Evolutionary conservation across 108 stramenopile genomes (phyloP).

Genomic region (Epithemia pelagica): DNA sequence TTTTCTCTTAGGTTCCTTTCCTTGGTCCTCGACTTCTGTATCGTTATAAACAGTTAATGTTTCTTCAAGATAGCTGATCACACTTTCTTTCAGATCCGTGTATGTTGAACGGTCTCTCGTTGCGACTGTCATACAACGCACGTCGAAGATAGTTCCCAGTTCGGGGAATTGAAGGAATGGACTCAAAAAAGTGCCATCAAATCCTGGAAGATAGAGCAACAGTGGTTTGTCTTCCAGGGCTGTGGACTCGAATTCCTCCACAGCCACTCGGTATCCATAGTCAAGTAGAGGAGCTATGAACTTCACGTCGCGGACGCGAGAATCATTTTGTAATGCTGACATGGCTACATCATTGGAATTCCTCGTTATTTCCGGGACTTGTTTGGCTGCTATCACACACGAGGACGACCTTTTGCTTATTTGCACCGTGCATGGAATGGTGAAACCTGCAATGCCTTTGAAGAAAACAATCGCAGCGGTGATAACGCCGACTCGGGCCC

Average conservation of each 20-base stretch:
- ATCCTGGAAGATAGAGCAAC: slow-evolving; percentile 79
- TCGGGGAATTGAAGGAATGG: slow-evolving; percentile 83
- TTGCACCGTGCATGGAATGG: neutral
- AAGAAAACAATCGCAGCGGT: neutral
- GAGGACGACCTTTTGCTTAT: neutral
- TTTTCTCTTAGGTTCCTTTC: slow-evolving; percentile 6
- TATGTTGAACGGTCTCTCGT: slow-evolving; percentile 78
- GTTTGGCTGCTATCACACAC: neutral
- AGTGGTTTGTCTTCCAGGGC: slow-evolving; percentile 49
- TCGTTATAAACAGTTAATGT: neutral
- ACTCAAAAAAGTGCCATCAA: slow-evolving; percentile 74
- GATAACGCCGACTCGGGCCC: neutral
- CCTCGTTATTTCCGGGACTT: neutral
- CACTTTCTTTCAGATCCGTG: slow-evolving; percentile 48
- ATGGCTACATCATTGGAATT: neutral
- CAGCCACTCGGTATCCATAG: slow-evolving; percentile 72
- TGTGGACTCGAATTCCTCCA: slow-evolving; percentile 37
- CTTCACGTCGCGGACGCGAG: slow-evolving; percentile 14
- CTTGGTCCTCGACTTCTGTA: slow-evolving; percentile 14
- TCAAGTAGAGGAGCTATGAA: slow-evolving; percentile 68
- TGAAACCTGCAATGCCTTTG: neutral
- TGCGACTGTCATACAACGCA: slow-evolving; percentile 56
- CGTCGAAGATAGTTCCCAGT: slow-evolving; percentile 67
- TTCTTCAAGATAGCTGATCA: slow-evolving; percentile 32
- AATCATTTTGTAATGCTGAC: neutral